These are phyloP conservation scores for Lasiodiplodia sp. DNA, from an alignment of 2,329 filamentous ascomycete species.

Conservation along the genomic window DNA sequence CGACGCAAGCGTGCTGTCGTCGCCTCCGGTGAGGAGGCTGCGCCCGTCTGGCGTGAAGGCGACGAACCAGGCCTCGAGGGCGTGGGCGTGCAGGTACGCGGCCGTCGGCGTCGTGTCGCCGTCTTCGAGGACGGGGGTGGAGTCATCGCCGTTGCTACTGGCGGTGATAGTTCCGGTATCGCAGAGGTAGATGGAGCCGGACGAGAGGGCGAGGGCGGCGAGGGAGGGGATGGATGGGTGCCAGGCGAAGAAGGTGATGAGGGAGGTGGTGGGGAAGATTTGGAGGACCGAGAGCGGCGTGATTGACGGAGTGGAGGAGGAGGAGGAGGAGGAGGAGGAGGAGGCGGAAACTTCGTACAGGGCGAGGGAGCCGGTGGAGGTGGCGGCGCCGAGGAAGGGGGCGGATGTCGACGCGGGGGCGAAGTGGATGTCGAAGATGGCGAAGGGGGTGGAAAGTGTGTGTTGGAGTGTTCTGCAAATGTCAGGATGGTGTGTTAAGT, in stretches of 20 bases:
- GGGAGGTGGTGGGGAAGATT: constrained; percentile 63
- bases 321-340: neutral
- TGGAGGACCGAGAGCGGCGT: constrained; percentile 52
- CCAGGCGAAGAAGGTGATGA: constrained; percentile 79
- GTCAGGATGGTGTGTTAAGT: neutral
- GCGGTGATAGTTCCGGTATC: neutral
- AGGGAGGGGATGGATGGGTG: constrained; percentile 63
- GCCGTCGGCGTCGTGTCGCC: constrained; percentile 49
- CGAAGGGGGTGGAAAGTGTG: constrained; percentile 69
- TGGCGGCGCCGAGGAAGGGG: constrained; percentile 73
- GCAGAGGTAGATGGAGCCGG: constrained; percentile 63
- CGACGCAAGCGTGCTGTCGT: constrained; percentile 66
- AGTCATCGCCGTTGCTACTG: neutral
- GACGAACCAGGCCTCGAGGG: constrained; percentile 77
- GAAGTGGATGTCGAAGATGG: constrained; percentile 87
- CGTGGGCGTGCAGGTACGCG: constrained; percentile 46
- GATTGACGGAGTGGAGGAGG: constrained; percentile 37
- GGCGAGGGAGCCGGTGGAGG: constrained; percentile 75
- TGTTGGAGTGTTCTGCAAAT: constrained; percentile 49
- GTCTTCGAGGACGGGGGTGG: neutral
- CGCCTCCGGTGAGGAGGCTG: constrained; percentile 73
- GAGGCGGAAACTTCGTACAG: constrained; percentile 59
- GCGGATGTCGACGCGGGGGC: constrained; percentile 56
- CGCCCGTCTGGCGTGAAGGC: constrained; percentile 59
- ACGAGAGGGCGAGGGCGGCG: constrained; percentile 75